Evolutionary conservation across 257 asterid genomes (phyloP), one percentile per base, ranked within the genome.

Genomic region (Fraxinus anomala): DNA sequence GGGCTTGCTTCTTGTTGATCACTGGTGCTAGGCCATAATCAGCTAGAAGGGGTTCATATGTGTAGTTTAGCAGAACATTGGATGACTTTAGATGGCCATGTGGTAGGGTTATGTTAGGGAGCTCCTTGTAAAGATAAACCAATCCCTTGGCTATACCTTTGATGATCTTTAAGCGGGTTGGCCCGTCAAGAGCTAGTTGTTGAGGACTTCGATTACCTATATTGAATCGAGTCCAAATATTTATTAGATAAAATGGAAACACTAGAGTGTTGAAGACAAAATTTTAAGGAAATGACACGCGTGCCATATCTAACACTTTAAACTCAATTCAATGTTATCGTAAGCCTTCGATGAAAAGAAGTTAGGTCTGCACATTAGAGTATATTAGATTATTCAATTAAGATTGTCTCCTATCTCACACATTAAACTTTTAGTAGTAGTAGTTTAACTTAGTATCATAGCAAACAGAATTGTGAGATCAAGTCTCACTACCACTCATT

Each of bases 61-160:
- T 76, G 54, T 73, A 0, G 82, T 83, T 82, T 0, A 92, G 69
- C 1, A 90, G 94, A 31, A 90, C 91, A 72, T 90, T 92, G 0
- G 96, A 89, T 3, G 97, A 92, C 73, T 92, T 92, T 19, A 92
- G 88, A 79, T 92, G 88, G 36, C 97, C 97, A 47, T 92, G 94
- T 0, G 96, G 97, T 0, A 90, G 85, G 19, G 86, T 24, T 6
- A 86, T 24, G 5, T 76, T 28, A 1, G 92, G 89, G 1, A 91
- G 80, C 31, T 86, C 83, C 23, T 79, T 71, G 85, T 87, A 79
- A 0, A 91, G 91, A 78, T 88, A 78, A 54, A 79, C 44, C 47
- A 91, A 77, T 0, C 94, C 96, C 40, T 83, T 84, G 24, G 91
- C 84, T 14, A 89, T 88, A 8, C 96, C 96, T 80, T 91, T 88